Percentiles rank a stretch among this genome's conserved stretches.
These are phyloP conservation scores for Beta corolliflora DNA, from an alignment of 179 eudicot genomes.

Conservation along the genomic window DNA sequence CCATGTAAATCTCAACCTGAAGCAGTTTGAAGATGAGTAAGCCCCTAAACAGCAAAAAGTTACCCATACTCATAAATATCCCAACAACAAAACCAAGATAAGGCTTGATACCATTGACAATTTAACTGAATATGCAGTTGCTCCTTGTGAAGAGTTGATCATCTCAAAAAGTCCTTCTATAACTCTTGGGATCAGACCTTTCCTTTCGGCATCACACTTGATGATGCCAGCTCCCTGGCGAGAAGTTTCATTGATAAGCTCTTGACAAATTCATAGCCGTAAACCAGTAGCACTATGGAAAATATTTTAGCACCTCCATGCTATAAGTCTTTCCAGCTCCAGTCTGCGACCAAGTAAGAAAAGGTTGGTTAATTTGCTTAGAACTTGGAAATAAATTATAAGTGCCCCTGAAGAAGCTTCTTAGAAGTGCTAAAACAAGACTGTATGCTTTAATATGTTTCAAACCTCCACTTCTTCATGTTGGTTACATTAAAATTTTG, in stretches of 20 bases:
- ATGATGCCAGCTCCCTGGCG: conserved; percentile 72
- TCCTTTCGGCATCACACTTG: conserved; percentile 55
- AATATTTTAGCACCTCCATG: conserved; percentile 70
- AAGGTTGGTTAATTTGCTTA: conserved; percentile 7
- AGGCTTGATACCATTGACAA: conserved; percentile 69
- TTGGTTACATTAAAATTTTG: neutral
- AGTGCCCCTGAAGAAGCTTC: neutral
- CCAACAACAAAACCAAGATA: neutral
- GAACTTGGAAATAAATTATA: neutral
- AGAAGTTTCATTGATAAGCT: conserved; percentile 16
- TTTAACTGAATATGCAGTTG: conserved; percentile 52
- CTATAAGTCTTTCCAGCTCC: conserved; percentile 96
- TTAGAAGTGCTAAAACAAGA: neutral
- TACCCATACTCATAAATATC: neutral
- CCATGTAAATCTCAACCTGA: conserved; percentile 97
- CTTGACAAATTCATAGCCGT: neutral
- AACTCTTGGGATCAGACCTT: conserved; percentile 85
- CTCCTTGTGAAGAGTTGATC: conserved; percentile 42
- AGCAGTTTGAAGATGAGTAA: conserved; percentile 24
- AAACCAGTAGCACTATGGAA: neutral
- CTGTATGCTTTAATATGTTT: neutral
- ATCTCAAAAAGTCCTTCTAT: conserved; percentile 66
- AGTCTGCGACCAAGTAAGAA: conserved; percentile 54
- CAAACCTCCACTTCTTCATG: neutral
- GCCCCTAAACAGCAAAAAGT: neutral